Percentiles rank a stretch among this genome's conserved stretches.
phyloP scores from a whole-genome alignment of 192 early-diverging fungal genomes.

The Lobosporangium transversale region DNA sequence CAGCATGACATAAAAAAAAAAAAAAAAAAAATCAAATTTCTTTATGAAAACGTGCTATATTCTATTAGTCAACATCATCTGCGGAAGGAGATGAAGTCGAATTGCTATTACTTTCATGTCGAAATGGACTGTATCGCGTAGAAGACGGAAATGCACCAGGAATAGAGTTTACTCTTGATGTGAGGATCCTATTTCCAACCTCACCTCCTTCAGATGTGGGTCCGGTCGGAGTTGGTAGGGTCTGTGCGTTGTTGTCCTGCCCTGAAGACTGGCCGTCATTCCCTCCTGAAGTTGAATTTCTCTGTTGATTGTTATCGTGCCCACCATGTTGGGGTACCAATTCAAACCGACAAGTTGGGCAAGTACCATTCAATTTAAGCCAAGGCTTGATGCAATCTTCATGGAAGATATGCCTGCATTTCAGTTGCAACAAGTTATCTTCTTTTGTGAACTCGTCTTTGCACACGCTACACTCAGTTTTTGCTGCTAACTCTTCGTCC shows the following conservation, averaged over 20 bases:
- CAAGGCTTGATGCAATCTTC: conserved; percentile 89
- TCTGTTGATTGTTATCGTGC: background rate
- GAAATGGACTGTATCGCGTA: background rate
- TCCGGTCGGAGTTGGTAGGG: background rate
- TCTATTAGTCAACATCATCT: background rate
- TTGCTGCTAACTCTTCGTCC: conserved; percentile 55
- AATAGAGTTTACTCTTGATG: background rate
- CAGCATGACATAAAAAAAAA: too few relatives aligned
- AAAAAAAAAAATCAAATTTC: too few relatives aligned
- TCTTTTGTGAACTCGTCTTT: conserved; percentile 84
- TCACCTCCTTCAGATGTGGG: background rate
- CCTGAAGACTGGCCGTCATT: too few relatives aligned
- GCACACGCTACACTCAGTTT: conserved; percentile 87
- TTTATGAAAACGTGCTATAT: too few relatives aligned
- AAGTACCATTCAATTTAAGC: conserved; percentile 92
- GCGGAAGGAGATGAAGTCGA: background rate
- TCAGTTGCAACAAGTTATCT: conserved; percentile 73
- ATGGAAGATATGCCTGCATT: conserved; percentile 93
- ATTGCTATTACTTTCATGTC: background rate
- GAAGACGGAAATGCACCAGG: background rate
- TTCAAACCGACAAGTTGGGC: conserved; percentile 78
- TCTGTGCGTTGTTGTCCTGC: background rate
- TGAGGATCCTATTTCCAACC: too few relatives aligned
- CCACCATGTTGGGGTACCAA: conserved; percentile 13
- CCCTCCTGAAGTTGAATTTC: too few relatives aligned